Conservation (phyloP, 352 stramenopile genomes). For the Halophytophthora batemanensis region DNA sequence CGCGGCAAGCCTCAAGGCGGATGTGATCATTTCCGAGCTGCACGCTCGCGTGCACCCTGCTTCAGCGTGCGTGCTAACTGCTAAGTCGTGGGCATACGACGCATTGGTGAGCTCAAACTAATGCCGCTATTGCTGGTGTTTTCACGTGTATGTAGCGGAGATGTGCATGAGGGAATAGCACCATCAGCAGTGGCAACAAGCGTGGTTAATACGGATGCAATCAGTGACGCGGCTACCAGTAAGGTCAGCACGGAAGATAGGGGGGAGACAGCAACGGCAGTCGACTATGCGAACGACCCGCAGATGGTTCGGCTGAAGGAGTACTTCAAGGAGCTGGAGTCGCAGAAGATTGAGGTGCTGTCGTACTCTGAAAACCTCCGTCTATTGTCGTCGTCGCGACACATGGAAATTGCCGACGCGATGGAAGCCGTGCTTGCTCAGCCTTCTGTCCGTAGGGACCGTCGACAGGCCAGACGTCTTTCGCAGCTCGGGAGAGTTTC, state of each 20-base stretch:
- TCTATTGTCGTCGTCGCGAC: constrained; percentile 55
- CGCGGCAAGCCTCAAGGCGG: constrained; percentile 55
- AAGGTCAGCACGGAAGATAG: constrained; percentile 12
- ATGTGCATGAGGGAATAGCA: constrained; percentile 1
- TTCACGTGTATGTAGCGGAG: neutral
- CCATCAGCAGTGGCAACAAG: neutral
- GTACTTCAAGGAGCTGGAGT: constrained; percentile 50
- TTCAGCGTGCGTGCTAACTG: constrained; percentile 10
- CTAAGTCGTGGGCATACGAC: neutral
- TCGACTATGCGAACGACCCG: constrained; percentile 21
- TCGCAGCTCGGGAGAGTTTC: constrained; percentile 61
- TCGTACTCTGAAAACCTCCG: constrained; percentile 58
- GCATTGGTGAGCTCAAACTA: neutral
- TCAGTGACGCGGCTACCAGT: neutral
- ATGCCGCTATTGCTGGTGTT: constrained; percentile 5
- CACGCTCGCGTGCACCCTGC: constrained; percentile 24
- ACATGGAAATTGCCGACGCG: constrained; percentile 67
- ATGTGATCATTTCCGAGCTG: constrained; percentile 55
- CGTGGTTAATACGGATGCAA: neutral
- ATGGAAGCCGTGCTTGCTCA: constrained; percentile 73
- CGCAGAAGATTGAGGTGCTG: constrained; percentile 57
- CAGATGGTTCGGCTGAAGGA: constrained; percentile 42
- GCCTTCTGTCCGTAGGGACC: constrained; percentile 55
- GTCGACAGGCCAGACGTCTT: constrained; percentile 52
- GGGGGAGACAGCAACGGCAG: constrained; percentile 3